phyloP scores from a whole-genome alignment of 257 asterid genomes.

The Przewalskia tangutica region DNA sequence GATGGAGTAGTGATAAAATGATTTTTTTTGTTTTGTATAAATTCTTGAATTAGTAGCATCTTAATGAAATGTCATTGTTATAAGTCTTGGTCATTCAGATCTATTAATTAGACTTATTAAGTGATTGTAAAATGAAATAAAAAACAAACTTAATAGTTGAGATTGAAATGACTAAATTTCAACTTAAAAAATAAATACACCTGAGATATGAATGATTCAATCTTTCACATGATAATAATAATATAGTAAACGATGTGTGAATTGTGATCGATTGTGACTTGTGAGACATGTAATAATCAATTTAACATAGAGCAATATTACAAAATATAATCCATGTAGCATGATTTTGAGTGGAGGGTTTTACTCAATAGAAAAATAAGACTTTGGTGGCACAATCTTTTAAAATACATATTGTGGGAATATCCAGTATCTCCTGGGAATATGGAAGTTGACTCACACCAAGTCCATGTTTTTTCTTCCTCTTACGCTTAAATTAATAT shows the following conservation, averaged over 20 bases:
- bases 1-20: no score
- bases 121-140: no score
- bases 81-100: no score
- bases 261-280: neutral
- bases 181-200: no score
- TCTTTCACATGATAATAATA: neutral
- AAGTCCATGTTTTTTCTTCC: neutral
- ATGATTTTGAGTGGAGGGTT: neutral
- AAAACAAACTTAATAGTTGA: no score
- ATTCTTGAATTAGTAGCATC: no score
- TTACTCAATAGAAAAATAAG: neutral
- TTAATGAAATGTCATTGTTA: no score
- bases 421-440: constrained; percentile 2
- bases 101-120: no score
- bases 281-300: neutral
- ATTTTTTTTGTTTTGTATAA: no score
- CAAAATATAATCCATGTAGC: neutral
- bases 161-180: no score
- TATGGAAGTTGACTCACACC: constrained; percentile 5
- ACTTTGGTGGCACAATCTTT: neutral
- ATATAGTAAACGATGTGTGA: neutral
- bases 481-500: neutral
- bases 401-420: neutral
- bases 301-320: neutral
- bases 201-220: no score